Evolutionary conservation across 345 rosid genomes (phyloP), one percentile per base, ranked within the genome.

Genomic region (Excoecaria agallocha): DNA sequence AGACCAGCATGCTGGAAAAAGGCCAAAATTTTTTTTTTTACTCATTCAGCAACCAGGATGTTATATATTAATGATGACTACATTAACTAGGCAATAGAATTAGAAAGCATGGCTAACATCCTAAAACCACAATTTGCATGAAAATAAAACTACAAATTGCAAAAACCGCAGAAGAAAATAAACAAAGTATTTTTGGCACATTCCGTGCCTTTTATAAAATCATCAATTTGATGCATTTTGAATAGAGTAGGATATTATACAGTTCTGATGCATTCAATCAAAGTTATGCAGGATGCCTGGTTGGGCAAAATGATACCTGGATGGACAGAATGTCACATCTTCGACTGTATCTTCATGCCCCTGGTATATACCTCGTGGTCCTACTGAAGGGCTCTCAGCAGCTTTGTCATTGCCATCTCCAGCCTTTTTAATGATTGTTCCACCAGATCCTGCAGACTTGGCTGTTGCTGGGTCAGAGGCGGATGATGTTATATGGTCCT

Each of bases 331-430:
- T 19, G 98, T 72, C 55, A 96, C 99, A 77, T 96, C 99, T 86
- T 96, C 99, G 75, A 96, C 98, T 1, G 98, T 96, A 79, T 96
- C 99, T 49, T 87, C 95, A 75, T 96, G 99, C 72, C 99, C 99
- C 73, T 65, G 76, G 81, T 89, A 96, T 48, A 93, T 74, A 76
- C 99, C 99, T 70, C 99, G 90, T n/a, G 99, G 97, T 76, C 95
- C 97, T 66, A 91, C 86, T 75, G 89, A 58, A 74, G 98, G 93
- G 69, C 93, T 82, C 63, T 85, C 91, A 66, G 86, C 83, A 68
- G 82, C 76, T 80, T 86, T 91, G 65, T 89, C 96, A 73, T 77
- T 85, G 66, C 93, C 91, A 66, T 91, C 93, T 70, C 89, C 90
- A 81, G 86, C 64, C 67, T 77, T 81, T 81, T 89, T 95, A 63